A percentile compares a stretch with the other conserved stretches of the same genome.
Evolutionary conservation across 768 basidiomycete species (phyloP).

Genomic region (Daedaleopsis sinensis): DNA sequence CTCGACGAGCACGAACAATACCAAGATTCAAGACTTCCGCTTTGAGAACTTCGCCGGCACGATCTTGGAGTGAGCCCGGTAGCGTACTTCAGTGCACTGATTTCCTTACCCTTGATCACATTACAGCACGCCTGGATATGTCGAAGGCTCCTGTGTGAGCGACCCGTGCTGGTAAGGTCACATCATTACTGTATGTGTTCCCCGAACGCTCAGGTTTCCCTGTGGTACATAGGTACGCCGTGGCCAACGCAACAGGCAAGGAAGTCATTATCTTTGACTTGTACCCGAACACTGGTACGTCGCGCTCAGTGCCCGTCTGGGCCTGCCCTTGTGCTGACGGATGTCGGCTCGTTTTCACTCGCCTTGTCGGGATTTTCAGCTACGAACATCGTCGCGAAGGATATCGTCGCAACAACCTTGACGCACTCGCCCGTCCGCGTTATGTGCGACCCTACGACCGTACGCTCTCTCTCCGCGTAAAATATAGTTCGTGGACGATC

Average conservation of each 20-base stretch:
- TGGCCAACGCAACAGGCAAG: slow-evolving; percentile 56
- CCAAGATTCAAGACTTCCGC: slow-evolving; percentile 55
- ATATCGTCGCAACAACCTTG: slow-evolving; percentile 49
- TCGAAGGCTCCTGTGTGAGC: slow-evolving; percentile 60
- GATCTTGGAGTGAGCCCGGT: slow-evolving; percentile 45
- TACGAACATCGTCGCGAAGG: slow-evolving; percentile 50
- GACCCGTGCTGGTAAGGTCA: slow-evolving; percentile 59
- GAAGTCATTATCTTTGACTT: slow-evolving; percentile 63
- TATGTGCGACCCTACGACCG: slow-evolving; percentile 57
- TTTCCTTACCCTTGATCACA: background rate
- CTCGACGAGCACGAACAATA: slow-evolving; percentile 49
- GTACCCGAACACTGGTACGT: slow-evolving; percentile 55
- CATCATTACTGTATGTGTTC: background rate
- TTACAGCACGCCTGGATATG: slow-evolving; percentile 43
- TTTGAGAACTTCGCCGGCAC: slow-evolving; percentile 58
- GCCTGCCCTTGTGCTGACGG: background rate
- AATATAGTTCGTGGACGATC: background rate
- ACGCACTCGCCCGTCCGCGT: slow-evolving; percentile 46
- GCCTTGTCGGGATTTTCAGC: slow-evolving; percentile 33
- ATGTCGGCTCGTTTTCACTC: background rate
- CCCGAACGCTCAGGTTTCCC: background rate
- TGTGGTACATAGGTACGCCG: slow-evolving; percentile 38
- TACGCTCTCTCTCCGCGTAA: slow-evolving; percentile 28
- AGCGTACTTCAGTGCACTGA: background rate
- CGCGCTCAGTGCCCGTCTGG: background rate